These are phyloP conservation scores for Pleurotus sapidus DNA, from an alignment of 768 basidiomycete genomes.

Conservation along the genomic window DNA sequence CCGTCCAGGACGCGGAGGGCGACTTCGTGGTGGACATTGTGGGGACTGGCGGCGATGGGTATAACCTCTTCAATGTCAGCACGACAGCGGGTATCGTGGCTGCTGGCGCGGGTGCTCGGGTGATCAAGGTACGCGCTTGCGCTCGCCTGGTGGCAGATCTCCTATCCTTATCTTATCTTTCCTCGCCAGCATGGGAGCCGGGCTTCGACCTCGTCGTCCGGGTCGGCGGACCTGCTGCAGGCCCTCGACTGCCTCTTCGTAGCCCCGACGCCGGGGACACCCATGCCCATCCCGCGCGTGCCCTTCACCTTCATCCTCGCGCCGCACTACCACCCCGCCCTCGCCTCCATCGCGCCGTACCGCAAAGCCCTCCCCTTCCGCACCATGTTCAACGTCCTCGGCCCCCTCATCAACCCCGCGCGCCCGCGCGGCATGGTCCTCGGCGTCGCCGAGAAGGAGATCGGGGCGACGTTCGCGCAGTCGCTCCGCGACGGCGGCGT, in stretches of 20 bases:
- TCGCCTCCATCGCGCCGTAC: slow-evolving; percentile 79
- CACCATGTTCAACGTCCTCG: slow-evolving; percentile 94
- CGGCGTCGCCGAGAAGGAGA: slow-evolving; percentile 79
- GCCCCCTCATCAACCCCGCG: slow-evolving; percentile 92
- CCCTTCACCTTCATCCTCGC: slow-evolving; percentile 95
- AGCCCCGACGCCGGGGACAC: slow-evolving; percentile 52
- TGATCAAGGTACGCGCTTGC: slow-evolving; percentile 71
- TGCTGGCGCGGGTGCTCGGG: slow-evolving; percentile 89
- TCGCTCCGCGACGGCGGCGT: slow-evolving; percentile 74
- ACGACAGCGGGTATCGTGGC: slow-evolving; percentile 93
- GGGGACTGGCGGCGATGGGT: slow-evolving; percentile 92
- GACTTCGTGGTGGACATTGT: slow-evolving; percentile 89
- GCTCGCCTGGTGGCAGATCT: not conserved
- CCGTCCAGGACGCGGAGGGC: slow-evolving; percentile 50
- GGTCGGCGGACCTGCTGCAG: slow-evolving; percentile 90
- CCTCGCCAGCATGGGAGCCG: slow-evolving; percentile 74
- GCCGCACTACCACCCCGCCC: slow-evolving; percentile 87
- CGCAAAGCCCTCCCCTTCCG: slow-evolving; percentile 89
- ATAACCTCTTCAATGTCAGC: slow-evolving; percentile 96
- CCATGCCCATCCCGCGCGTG: slow-evolving; percentile 57
- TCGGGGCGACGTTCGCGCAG: slow-evolving; percentile 80
- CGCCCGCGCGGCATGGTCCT: slow-evolving; percentile 85
- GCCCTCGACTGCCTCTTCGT: slow-evolving; percentile 77
- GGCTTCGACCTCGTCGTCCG: slow-evolving; percentile 92
- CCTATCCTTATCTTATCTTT: slow-evolving; percentile 9